Percentiles rank a stretch among this genome's conserved stretches.
These are phyloP conservation scores for Retiboletus fuscus DNA, from an alignment of 1,284 basidiomycete species.

Conservation along the genomic window DNA sequence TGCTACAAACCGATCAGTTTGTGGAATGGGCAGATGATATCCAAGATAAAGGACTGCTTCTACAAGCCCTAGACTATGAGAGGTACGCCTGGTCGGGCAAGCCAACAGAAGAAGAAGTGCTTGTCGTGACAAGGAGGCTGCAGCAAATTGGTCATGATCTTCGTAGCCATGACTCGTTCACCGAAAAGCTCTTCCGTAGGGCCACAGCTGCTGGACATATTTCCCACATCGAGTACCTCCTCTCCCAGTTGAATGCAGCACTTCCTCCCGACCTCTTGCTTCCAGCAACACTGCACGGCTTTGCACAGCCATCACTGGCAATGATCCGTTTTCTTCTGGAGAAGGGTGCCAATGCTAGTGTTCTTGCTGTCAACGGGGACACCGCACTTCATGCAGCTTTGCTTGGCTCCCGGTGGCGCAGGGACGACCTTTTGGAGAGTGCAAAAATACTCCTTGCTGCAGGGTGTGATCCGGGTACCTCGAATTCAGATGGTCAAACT, in stretches of 20 bases:
- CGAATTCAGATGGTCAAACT: no score
- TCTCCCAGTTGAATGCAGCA: neutral
- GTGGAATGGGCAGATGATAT: constrained; percentile 16
- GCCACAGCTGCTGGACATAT: constrained; percentile 20
- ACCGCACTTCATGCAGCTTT: no score
- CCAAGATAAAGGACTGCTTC: neutral
- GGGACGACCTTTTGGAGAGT: no score
- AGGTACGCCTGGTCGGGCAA: neutral
- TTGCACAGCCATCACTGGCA: no score
- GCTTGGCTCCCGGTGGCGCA: no score
- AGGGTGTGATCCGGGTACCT: no score
- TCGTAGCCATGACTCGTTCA: neutral
- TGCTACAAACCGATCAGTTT: constrained; percentile 32
- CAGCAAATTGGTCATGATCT: constrained; percentile 20
- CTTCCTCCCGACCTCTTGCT: constrained; percentile 11
- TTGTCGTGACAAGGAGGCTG: constrained; percentile 18
- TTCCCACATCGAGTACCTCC: neutral
- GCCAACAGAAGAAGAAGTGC: neutral
- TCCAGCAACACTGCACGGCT: no score
- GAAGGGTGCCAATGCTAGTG: no score
- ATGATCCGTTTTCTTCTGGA: no score
- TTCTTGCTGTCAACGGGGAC: no score
- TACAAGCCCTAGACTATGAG: neutral
- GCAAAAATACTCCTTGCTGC: no score
- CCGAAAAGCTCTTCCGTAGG: neutral